Conservation (phyloP, 371 early-diverging fungal genomes). For the Mortierella sp. region DNA sequence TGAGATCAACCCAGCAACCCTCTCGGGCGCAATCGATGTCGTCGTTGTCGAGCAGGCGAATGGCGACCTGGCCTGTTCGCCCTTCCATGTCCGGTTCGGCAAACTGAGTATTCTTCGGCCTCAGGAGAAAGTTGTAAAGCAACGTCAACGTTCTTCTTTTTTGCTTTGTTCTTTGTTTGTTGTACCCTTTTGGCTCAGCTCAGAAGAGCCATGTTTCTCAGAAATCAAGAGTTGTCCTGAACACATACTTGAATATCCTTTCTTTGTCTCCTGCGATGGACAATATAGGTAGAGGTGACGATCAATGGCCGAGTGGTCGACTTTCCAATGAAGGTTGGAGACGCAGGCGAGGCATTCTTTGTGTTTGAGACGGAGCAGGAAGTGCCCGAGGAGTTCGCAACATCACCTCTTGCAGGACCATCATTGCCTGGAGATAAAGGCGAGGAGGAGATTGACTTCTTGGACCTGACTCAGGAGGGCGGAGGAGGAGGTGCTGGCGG, state of each 20-base stretch:
- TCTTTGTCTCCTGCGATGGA: neutral
- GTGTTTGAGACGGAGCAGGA: conserved; percentile 90
- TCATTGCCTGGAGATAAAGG: conserved; percentile 21
- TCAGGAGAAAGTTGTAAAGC: conserved; percentile 77
- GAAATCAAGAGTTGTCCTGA: neutral
- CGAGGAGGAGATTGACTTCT: conserved; percentile 57
- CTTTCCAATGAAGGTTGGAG: conserved; percentile 97
- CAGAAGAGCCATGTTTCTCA: neutral
- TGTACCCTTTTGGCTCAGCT: neutral
- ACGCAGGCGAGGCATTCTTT: conserved; percentile 99
- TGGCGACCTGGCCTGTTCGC: conserved; percentile 91
- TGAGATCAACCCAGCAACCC: conserved; percentile 97
- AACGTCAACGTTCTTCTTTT: neutral
- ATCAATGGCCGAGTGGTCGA: conserved; percentile 88
- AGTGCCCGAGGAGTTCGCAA: conserved; percentile 91
- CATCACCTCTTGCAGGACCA: conserved; percentile 90
- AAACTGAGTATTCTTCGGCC: conserved; percentile 94
- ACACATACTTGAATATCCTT: no score
- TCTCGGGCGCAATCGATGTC: conserved; percentile 99
- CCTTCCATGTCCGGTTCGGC: conserved; percentile 99
- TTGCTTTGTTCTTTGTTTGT: neutral
- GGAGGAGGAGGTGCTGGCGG: neutral
- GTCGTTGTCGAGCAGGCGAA: conserved; percentile 91
- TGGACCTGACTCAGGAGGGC: conserved; percentile 34
- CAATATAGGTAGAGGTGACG: conserved; percentile 81